Percentiles rank a stretch among this genome's conserved stretches.
Evolutionary conservation across 225 moss, liverwort and hornwort genomes (phyloP).

Genomic region (Marchantia polymorpha): DNA sequence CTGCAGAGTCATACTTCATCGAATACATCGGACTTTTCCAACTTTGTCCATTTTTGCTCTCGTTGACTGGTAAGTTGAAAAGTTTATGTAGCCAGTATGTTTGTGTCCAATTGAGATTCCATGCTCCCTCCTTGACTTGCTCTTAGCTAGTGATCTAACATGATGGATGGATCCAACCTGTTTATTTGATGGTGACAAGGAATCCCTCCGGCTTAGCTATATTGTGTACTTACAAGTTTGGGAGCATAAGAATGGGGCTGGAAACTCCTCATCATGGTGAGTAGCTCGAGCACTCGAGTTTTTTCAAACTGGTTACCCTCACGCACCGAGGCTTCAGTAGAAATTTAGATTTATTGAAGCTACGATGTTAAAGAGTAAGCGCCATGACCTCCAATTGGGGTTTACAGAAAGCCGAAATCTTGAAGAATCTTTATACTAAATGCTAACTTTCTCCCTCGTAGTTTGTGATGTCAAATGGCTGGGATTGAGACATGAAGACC

Average conservation of each 20-base stretch:
- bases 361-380: not conserved
- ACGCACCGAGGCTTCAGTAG: not conserved
- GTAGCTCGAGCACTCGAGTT: not conserved
- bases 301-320: not conserved
- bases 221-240: slow-evolving; percentile 81
- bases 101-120: too few species aligned
- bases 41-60: slow-evolving; percentile 61
- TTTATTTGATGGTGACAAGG: slow-evolving; percentile 39
- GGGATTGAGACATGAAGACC: slow-evolving; percentile 66
- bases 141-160: too few species aligned
- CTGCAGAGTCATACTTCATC: slow-evolving; percentile 73
- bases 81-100: too few species aligned
- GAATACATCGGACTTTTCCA: slow-evolving; percentile 61
- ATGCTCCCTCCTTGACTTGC: too few species aligned
- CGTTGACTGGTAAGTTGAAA: slow-evolving; percentile 64
- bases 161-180: not conserved
- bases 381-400: not conserved
- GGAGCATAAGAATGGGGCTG: slow-evolving; percentile 84
- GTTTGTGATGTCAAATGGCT: slow-evolving; percentile 97
- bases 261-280: slow-evolving; percentile 75
- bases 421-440: not conserved
- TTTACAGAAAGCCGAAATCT: not conserved
- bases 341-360: not conserved
- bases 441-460: slow-evolving; percentile 16
- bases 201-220: slow-evolving; percentile 93